Evolutionary conservation across 1,139 yeast genomes (phyloP).

Genomic region (Pichia sp.): DNA sequence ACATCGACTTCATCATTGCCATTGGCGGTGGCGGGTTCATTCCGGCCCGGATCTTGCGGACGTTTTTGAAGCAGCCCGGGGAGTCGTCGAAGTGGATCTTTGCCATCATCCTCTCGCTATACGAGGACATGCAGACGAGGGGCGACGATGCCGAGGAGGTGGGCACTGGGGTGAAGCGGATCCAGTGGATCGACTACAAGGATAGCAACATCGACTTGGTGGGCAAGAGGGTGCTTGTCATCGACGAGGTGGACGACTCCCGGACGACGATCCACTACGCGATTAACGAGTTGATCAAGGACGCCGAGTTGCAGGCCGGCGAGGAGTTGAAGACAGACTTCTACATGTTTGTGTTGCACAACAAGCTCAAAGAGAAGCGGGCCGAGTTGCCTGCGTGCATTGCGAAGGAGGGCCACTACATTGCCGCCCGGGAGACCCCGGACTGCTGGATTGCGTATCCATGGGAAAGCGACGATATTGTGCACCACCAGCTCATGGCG

Average conservation of each 20-base stretch:
- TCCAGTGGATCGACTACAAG: constrained; percentile 90
- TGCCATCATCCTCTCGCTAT: constrained; percentile 87
- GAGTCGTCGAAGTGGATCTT: constrained; percentile 86
- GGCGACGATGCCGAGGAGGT: constrained; percentile 57
- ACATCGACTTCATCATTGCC: constrained; percentile 57
- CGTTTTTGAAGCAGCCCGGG: constrained; percentile 82
- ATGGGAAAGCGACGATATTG: constrained; percentile 84
- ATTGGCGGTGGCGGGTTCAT: constrained; percentile 78
- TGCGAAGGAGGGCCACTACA: constrained; percentile 58
- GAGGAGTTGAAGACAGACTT: constrained; percentile 57
- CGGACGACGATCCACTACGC: constrained; percentile 94
- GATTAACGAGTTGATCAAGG: constrained; percentile 79
- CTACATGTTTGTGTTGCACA: constrained; percentile 88
- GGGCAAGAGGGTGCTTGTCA: constrained; percentile 77
- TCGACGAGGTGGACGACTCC: constrained; percentile 94
- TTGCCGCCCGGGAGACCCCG: constrained; percentile 87
- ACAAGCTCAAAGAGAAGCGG: constrained; percentile 82
- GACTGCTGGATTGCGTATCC: constrained; percentile 98
- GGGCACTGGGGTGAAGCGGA: constrained; percentile 85
- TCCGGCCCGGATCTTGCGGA: constrained; percentile 91
- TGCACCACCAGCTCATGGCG: constrained; percentile 77
- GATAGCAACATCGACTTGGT: constrained; percentile 35
- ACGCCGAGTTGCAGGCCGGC: constrained; percentile 56
- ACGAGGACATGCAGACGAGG: constrained; percentile 70
- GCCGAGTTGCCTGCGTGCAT: constrained; percentile 57